A percentile compares a stretch with the other conserved stretches of the same genome.
Conservation (phyloP, 2,329 filamentous ascomycete species). For the Fusarium sp. region DNA sequence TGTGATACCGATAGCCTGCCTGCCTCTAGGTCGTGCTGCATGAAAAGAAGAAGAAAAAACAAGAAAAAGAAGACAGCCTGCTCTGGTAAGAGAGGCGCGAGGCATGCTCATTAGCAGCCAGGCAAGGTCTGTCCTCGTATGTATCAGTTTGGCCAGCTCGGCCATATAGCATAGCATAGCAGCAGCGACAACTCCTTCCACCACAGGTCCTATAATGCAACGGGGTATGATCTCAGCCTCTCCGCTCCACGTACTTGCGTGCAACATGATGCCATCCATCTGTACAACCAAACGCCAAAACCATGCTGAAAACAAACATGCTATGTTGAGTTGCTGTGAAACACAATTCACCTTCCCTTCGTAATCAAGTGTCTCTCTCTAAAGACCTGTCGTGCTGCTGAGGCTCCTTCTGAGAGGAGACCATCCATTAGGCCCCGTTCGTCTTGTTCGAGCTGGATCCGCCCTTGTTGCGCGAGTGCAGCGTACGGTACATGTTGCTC, state of each 20-base stretch:
- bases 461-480: slow-evolving; percentile 51
- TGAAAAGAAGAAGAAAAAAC: slow-evolving; percentile 7
- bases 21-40: slow-evolving; percentile 12
- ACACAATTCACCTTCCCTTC: slow-evolving; percentile 37
- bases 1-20: slow-evolving; percentile 1
- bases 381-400: slow-evolving; percentile 2
- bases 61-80: not conserved
- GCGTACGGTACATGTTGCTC: slow-evolving; percentile 59
- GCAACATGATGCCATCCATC: slow-evolving; percentile 42
- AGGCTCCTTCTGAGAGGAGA: not conserved
- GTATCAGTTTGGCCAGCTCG: slow-evolving; percentile 27
- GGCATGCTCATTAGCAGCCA: slow-evolving; percentile 31
- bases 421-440: slow-evolving; percentile 50
- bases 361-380: slow-evolving; percentile 21
- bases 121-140: slow-evolving; percentile 17
- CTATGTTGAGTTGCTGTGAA: slow-evolving; percentile 35
- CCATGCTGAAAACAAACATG: slow-evolving; percentile 44
- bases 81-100: slow-evolving; percentile 25
- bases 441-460: slow-evolving; percentile 46
- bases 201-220: slow-evolving; percentile 46
- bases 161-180: slow-evolving; percentile 30
- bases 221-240: slow-evolving; percentile 45
- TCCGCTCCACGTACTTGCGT: slow-evolving; percentile 22
- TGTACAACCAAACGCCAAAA: slow-evolving; percentile 46
- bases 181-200: slow-evolving; percentile 31